Base-by-base conservation (phyloP, 2,329 filamentous ascomycete species). In the Xylariaceae sp. region DNA sequence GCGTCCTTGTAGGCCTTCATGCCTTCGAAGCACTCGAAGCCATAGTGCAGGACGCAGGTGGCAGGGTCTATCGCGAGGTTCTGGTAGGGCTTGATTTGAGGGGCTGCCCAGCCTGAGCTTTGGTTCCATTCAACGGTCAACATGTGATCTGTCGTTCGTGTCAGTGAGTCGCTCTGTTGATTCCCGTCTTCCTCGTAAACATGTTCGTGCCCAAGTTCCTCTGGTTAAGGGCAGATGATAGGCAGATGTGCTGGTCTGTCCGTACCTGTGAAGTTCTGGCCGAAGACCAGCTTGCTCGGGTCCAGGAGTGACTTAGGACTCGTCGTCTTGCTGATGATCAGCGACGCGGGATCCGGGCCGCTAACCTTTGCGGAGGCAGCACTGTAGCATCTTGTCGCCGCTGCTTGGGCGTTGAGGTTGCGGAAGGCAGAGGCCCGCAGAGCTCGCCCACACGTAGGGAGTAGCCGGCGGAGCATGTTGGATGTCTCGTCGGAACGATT, bases 1-100 rank as follows among this genome's bases (percentile, higher is more conserved):
- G 82, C 85, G 78, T 96, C 91, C 76, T 93, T 95, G 83, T 99
- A 99, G 61, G 94, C 94, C 81, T 99, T 99, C 92, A 97, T 96
- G 68, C 94, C 94, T 80, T 99, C 94, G 76, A 99, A 99, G 75
- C 89, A 94, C 76, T 95, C 90, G 73, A 97, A 97, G 53, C 91
- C 94, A 77, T 99, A 99, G 83, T 99, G 94, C 78, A 99, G 93
- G 64, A 97, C 94, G 78, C 92, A 97, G 39, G 91, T 94, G 49
- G 94, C 91, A 30, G 94, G 94, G 75, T 97, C 94, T 69, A 99
- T 88, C 51, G 90, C 93, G 68, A 99, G 89, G 78, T 97, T 97
- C 77, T 97, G 92, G 81, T 97, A 97, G 17, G 94, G 94, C 15
- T 84, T 87, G 73, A 99, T 97, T 65, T 85, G 82, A 59, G 93